Evolutionary conservation across 306 rosid species (phyloP), one percentile per base, ranked within the genome.

Genomic region (Coriaria nepalensis): DNA sequence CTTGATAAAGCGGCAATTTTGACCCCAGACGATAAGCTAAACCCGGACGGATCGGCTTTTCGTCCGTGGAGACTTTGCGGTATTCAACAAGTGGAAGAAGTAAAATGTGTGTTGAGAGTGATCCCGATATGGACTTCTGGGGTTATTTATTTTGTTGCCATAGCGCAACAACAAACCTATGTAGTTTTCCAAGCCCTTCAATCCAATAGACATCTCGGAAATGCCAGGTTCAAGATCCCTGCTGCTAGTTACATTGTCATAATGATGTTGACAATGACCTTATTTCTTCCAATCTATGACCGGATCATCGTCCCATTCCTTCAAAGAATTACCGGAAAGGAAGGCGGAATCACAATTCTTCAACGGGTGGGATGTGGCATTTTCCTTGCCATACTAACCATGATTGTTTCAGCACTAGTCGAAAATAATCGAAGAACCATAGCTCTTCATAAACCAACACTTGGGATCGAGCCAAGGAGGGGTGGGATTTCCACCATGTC

Each of bases 81-180:
- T 45, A 45, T 70, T 37, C 97, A 88, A 60, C 90, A 88, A 73
- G 95, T 88, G 75, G 97, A 88, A 71, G 95, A 84, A 66, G 60
- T 68, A 55, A 88, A 88, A 52, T 79, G 94, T 53, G 11, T 81
- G 42, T 5, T 73, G 40, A 88, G 90, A 68, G 79, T 81, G 5
- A 44, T 88, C 9, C 97, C 97, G 10, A 65, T 84, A 55, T 78
- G 84, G 90, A 8, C 67, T 5, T 33, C 95, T 37, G 80, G 64
- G 10, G 43, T 77, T 36, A 6, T 73, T 6, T 81, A 47, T 68
- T 9, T 64, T 39, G 0, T 73, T 35, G 64, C 54, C 7, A 62
- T 72, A 6, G 71, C 61, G 15, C 97, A 84, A 57, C 81, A 68
- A 43, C 52, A 74, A 40, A 81, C 95, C 2, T 41, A 70, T 9